Evolutionary conservation across 768 basidiomycete species (phyloP).

Genomic region (Amanita rubescens): DNA sequence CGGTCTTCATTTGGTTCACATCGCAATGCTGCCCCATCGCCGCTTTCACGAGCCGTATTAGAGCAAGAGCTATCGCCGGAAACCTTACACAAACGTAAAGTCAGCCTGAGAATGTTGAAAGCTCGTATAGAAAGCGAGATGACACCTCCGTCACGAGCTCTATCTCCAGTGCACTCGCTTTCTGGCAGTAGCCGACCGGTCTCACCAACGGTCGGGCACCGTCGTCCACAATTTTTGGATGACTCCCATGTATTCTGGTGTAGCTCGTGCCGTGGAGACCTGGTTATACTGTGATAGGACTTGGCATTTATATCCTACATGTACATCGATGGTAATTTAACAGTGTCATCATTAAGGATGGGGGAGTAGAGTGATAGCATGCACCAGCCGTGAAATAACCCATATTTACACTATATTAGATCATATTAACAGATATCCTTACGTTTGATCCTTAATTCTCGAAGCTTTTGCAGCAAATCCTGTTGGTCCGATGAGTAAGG

Average conservation of each 20-base stretch:
- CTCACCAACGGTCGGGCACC: constrained; percentile 17
- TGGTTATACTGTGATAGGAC: constrained; percentile 56
- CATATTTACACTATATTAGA: neutral
- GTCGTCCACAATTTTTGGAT: constrained; percentile 73
- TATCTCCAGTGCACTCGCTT: constrained; percentile 47
- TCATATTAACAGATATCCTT: constrained; percentile 17
- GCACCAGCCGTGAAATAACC: neutral
- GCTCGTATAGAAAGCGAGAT: constrained; percentile 83
- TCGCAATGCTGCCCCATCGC: constrained; percentile 28
- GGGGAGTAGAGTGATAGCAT: constrained; percentile 12
- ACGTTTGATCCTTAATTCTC: constrained; percentile 49
- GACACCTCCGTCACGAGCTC: constrained; percentile 37
- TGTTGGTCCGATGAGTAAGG: constrained; percentile 17
- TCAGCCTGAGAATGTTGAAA: constrained; percentile 85
- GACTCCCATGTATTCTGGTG: constrained; percentile 91
- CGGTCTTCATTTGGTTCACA: constrained; percentile 34
- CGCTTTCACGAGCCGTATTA: constrained; percentile 50
- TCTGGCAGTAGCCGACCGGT: constrained; percentile 22
- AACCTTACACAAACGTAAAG: constrained; percentile 73
- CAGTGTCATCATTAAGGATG: constrained; percentile 17
- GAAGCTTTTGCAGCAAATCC: constrained; percentile 50
- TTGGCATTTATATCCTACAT: neutral
- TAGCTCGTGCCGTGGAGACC: constrained; percentile 71
- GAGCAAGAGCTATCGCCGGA: constrained; percentile 68
- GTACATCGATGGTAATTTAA: constrained; percentile 25